Base-by-base conservation (phyloP, 352 stramenopile genomes). In the Thraustochytrium striatum region DNA sequence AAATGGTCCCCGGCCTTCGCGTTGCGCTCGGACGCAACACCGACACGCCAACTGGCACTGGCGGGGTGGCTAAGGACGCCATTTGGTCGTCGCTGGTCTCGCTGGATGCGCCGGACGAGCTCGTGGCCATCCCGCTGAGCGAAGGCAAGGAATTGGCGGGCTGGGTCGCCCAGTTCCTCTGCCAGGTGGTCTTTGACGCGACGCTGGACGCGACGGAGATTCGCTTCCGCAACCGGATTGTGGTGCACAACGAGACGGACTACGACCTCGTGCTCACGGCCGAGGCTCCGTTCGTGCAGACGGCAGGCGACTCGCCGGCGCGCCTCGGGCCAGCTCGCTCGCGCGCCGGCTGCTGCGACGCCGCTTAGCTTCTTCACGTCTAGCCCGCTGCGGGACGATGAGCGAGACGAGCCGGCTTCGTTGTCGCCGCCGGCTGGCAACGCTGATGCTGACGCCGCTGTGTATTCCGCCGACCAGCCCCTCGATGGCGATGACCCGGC, bases 81-180 rank as follows among this genome's bases (percentile, higher is more conserved):
- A 38, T 44, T 3, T 75, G 65, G 65, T 75, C 65, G 7, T 75
- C 65, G 16, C 41, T 43, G 19, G 30, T 75, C 11, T 38, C 50
- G 16, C 65, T 75, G 3, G 32, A 30, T 21, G 65, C 58, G 11
- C 32, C 43, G 1, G 41, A 75, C 50, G 30, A 75, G 50, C 65
- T 75, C n/a, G 52, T 75, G 25, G 65, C 65, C 25, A 58, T 75
- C 25, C 65, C 65, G 30, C 13, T 75, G 2, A 30, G 43, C 41
- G 65, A 75, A 21, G 39, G 52, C n/a, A 43, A 55, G 21, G 36
- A 75, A 52, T 9, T 30, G 8, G 44, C 65, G 8, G 65, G 30
- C 7, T 75, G 65, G 65, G 65, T 75, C 11, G 21, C 65, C 13
- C 65, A 75, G 36, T 75, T 55, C 47, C 52, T 30, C 30, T 75